Base-by-base conservation (phyloP, 768 basidiomycete species). In the Auricularia sp. region DNA sequence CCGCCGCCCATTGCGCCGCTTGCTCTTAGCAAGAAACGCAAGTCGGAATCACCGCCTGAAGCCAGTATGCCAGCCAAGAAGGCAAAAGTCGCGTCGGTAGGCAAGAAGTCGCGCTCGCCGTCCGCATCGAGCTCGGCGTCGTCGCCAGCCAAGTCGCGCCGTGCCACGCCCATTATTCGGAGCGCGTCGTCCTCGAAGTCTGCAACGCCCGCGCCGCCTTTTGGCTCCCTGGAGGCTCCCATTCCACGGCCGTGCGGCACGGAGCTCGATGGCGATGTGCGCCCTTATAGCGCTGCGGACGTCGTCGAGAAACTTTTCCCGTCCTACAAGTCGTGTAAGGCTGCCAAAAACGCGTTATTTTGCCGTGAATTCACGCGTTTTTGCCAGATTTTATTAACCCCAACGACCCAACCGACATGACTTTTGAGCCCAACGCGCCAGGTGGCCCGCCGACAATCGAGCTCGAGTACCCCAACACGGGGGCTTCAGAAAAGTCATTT, bases 391-490 rank as follows among this genome's bases (percentile, higher is more conserved):
- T 93, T 70, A 79, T 71, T 65, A 90, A 93, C 69, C 84, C 79
- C 5, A 71, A 81, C 43, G 83, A 92, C 71, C 81, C 83, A 7
- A 70, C 75, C 16, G 88, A 92, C 74, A 80, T 65, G 68, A 79
- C 80, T 0, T 93, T 88, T 68, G 81, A 88, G 51, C 83, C 84
- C 2, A 77, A 84, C 65, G 51, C 61, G 29, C 80, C 81, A 3
- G 82, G 72, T 2, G 68, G 80, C 63, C 84, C 83, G 70, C 90
- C 91, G n/a, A 76, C 80, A 2, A 83, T 80, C 39, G 86, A 88
- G 68, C 77, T 93, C 59, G 89, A 92, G 72, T 92, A 90, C 71
- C 91, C 91, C 29, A 91, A 90, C 73, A 81, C 73, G 34, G 75
- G 79, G 63, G 86, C 89, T 56, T 77, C 77, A 63, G 91, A 93